phyloP scores from a whole-genome alignment of 495 filamentous ascomycete species.

The Collariella sp. region DNA sequence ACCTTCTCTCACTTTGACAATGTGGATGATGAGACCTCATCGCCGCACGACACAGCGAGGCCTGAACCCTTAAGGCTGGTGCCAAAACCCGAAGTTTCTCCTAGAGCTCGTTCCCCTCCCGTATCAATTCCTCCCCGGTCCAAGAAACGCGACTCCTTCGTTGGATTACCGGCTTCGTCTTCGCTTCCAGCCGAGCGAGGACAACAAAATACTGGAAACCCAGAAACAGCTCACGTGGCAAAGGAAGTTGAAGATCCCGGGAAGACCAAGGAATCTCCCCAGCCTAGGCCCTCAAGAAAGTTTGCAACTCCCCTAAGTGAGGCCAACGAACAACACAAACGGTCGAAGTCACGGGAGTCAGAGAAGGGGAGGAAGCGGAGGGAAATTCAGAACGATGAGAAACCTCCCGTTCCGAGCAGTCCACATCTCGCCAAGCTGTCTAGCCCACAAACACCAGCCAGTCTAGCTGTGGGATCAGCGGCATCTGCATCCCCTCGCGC shows the following conservation, averaged over 20 bases:
- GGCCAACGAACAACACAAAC: not conserved
- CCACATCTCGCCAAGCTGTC: not conserved
- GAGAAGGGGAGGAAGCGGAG: no score
- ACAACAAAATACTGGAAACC: not conserved
- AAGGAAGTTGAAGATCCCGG: not conserved
- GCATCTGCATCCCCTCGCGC: not conserved
- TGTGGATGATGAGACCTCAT: not conserved
- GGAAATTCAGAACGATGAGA: not conserved
- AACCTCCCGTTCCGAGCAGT: not conserved
- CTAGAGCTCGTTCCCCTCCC: not conserved
- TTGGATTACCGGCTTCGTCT: not conserved
- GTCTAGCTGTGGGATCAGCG: not conserved
- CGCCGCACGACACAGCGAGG: not conserved
- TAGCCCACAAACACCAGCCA: not conserved
- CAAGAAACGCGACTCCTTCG: slow-evolving; percentile 9
- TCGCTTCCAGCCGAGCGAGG: not conserved
- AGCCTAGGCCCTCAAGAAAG: not conserved
- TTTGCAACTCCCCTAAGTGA: not conserved
- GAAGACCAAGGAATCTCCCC: not conserved
- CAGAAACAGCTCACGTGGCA: no score
- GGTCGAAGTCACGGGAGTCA: not conserved
- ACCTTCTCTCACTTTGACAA: slow-evolving; percentile 16
- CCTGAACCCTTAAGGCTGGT: slow-evolving; percentile 2
- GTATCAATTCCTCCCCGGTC: slow-evolving; percentile 21
- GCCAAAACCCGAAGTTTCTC: slow-evolving; percentile 3